Evolutionary conservation across 768 basidiomycete species (phyloP).

Genomic region (Vararia minispora): DNA sequence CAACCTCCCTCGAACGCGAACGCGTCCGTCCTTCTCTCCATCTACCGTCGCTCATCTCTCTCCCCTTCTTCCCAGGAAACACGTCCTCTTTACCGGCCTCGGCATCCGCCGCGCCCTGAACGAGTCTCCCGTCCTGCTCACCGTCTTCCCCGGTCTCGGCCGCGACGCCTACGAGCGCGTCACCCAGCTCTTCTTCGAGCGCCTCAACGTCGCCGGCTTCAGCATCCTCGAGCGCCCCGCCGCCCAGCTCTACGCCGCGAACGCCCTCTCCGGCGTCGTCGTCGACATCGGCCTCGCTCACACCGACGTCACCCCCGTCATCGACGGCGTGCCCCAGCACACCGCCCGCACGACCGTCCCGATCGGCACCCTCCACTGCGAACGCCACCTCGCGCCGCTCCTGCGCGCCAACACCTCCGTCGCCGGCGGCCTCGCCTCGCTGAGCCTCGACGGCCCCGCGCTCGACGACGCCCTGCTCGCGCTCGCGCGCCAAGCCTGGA

Average conservation of each 20-base stretch:
- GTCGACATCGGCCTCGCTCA: slow-evolving; percentile 71
- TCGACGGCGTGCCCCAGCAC: slow-evolving; percentile 57
- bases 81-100: slow-evolving; percentile 65
- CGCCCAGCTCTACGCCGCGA: slow-evolving; percentile 72
- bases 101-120: slow-evolving; percentile 75
- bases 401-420: slow-evolving; percentile 59
- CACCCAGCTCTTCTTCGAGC: slow-evolving; percentile 84
- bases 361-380: slow-evolving; percentile 63
- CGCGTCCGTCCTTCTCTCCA: background rate
- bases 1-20: background rate
- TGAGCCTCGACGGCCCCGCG: slow-evolving; percentile 20
- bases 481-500: slow-evolving; percentile 53
- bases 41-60: background rate
- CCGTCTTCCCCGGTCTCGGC: slow-evolving; percentile 54
- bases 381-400: slow-evolving; percentile 64
- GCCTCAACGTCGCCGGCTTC: slow-evolving; percentile 82
- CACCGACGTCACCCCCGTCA: slow-evolving; percentile 70
- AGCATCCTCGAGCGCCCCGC: slow-evolving; percentile 74
- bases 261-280: slow-evolving; percentile 60
- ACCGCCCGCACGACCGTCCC: slow-evolving; percentile 42
- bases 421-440: slow-evolving; percentile 44
- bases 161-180: slow-evolving; percentile 58
- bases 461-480: slow-evolving; percentile 39
- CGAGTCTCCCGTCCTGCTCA: slow-evolving; percentile 77
- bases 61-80: slow-evolving; percentile 46